These are phyloP conservation scores for Zasmidium angulare DNA, from an alignment of 2,329 filamentous ascomycete species.

Conservation along the genomic window DNA sequence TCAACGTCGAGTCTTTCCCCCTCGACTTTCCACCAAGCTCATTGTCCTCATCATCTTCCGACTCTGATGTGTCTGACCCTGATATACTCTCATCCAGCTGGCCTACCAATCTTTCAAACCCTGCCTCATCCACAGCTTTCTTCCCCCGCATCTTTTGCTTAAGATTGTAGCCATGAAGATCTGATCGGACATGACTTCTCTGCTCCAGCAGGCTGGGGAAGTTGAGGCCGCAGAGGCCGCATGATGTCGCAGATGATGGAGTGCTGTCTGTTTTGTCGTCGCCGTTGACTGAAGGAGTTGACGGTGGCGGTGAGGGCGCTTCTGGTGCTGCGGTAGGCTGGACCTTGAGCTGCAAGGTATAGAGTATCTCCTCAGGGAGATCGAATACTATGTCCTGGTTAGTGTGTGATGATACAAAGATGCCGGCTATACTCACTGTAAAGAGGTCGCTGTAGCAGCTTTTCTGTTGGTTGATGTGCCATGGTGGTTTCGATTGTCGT, in stretches of 20 bases:
- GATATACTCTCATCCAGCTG: slow-evolving; percentile 90
- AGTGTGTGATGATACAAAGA: neutral
- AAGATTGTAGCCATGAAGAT: slow-evolving; percentile 90
- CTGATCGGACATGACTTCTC: slow-evolving; percentile 80
- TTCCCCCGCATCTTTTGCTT: slow-evolving; percentile 82
- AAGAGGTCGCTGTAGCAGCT: slow-evolving; percentile 49
- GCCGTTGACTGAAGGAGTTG: slow-evolving; percentile 23
- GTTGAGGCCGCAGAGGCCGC: slow-evolving; percentile 72
- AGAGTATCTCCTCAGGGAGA: slow-evolving; percentile 71
- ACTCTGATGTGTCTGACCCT: slow-evolving; percentile 63
- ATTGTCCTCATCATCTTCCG: slow-evolving; percentile 70
- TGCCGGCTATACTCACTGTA: slow-evolving; percentile 43
- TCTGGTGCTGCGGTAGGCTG: slow-evolving; percentile 38
- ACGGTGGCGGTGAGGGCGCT: slow-evolving; percentile 25
- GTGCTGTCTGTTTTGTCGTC: slow-evolving; percentile 43
- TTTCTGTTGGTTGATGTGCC: slow-evolving; percentile 28
- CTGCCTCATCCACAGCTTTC: slow-evolving; percentile 69
- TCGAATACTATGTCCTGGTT: slow-evolving; percentile 66
- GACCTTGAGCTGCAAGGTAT: slow-evolving; percentile 62
- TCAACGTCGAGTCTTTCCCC: slow-evolving; percentile 69
- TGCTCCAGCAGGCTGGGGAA: slow-evolving; percentile 78
- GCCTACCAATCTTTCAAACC: slow-evolving; percentile 84
- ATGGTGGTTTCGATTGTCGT: slow-evolving; percentile 16
- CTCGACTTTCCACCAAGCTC: slow-evolving; percentile 43
- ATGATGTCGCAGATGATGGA: slow-evolving; percentile 66